phyloP scores from a whole-genome alignment of 169 alveolate genomes.

The Plasmodium fragile region DNA sequence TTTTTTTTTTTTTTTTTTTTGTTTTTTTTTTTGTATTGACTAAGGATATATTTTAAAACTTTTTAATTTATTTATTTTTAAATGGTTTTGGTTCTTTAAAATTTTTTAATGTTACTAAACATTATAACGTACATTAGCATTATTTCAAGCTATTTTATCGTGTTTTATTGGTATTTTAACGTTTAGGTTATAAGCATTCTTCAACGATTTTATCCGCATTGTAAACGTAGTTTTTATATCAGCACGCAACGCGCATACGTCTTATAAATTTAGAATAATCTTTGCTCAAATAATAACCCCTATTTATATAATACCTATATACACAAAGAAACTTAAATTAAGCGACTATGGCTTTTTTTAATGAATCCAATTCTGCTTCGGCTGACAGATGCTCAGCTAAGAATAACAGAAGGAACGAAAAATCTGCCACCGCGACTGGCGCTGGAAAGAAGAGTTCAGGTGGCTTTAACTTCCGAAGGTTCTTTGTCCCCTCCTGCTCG shows the following conservation, averaged over 20 bases:
- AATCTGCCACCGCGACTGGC: not conserved
- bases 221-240: not conserved
- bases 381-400: conserved; percentile 13
- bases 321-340: not conserved
- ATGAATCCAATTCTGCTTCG: not conserved
- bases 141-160: too few species aligned
- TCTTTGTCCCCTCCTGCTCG: not conserved
- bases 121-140: not conserved
- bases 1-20: not conserved
- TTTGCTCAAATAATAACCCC: not conserved
- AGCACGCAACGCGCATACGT: not conserved
- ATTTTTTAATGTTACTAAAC: not conserved
- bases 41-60: not conserved
- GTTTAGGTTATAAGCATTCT: too few species aligned
- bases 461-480: not conserved
- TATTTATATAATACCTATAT: not conserved
- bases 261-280: not conserved
- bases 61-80: not conserved
- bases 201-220: not conserved
- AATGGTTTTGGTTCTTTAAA: not conserved
- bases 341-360: not conserved
- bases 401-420: not conserved
- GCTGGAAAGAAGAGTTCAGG: not conserved
- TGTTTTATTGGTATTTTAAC: too few species aligned
- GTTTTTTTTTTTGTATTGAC: not conserved